Evolutionary conservation across 2,329 filamentous ascomycete genomes (phyloP), one percentile per base, ranked within the genome.

Genomic region (Rhynchosporium agropyri): DNA sequence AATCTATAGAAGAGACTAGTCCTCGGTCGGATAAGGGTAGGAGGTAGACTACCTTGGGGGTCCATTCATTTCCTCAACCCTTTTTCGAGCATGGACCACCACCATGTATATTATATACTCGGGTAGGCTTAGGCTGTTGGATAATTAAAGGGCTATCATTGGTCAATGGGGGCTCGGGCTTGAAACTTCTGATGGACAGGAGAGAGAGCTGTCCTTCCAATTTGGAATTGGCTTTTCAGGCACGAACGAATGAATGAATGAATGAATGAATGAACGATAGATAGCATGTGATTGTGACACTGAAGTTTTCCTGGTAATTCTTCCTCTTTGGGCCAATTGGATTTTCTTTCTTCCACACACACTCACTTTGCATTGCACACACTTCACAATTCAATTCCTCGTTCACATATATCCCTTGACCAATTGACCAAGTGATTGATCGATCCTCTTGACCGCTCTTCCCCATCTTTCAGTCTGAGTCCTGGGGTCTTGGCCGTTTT

Each of bases 11-110:
- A 7, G 15, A 43, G 43, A 8, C 38, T 26, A n/a, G 36, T 12
- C 42, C 31, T 20, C 20, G 20, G 20, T 20, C 40, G 55, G 40
- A n/a, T 58, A 33, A 15, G 57, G 26, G 42, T 43, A 20, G 20
- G 20, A 20, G 20, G 20, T 20, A 20, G 20, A 20, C 20, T 20
- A 20, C 20, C 20, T 20, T 20, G 20, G 20, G 20, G 20, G 20
- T 36, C 57, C 57, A 59, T 59, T 60, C 53, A 20, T 9, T 60
- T 60, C 28, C 15, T 36, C 43, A 48, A 60, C 51, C 58, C 58
- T 48, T 60, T 60, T 60, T 60, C n/a, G 40, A 31, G 55, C 55
- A 42, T 54, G 36, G 51, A 26, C 51, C 36, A 38, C 51, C 36
- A 38, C 48, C 3, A 20, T 9, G 31, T 4, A 6, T 15, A 36